Conservation (phyloP, 192 early-diverging fungal genomes). For the Allomyces javanicus region DNA sequence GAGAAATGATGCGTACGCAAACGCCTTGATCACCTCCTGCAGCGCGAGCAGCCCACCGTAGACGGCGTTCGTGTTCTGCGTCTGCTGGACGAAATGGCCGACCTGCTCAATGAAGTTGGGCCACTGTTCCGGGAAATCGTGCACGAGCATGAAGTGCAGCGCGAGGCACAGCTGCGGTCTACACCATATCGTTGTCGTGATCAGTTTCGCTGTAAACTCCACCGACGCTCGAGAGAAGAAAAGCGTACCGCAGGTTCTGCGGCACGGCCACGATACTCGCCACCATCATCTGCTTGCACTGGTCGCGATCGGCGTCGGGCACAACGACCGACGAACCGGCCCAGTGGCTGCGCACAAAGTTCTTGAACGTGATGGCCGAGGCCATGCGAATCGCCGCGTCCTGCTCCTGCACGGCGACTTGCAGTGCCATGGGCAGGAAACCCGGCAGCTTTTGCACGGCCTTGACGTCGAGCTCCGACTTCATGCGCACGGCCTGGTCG, state of each 20-base stretch:
- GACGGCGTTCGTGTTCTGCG: conserved; percentile 36
- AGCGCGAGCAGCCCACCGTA: conserved; percentile 63
- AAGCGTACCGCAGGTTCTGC: background rate
- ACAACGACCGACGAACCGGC: background rate
- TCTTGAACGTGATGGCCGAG: background rate
- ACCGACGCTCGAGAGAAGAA: background rate
- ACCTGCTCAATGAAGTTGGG: conserved; percentile 48
- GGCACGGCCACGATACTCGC: background rate
- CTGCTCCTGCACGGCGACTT: background rate
- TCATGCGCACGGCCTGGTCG: background rate
- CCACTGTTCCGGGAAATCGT: conserved; percentile 68
- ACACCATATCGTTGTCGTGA: background rate
- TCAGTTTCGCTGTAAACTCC: too few relatives aligned
- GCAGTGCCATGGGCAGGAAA: background rate
- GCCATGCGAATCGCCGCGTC: background rate
- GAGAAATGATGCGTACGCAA: conserved; percentile 28
- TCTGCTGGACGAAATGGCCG: conserved; percentile 36
- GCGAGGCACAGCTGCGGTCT: conserved; percentile 52
- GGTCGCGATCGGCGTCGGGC: background rate
- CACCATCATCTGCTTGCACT: background rate
- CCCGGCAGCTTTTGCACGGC: background rate
- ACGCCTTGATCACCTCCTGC: conserved; percentile 58
- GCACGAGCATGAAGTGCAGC: conserved; percentile 48
- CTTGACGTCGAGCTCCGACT: background rate
- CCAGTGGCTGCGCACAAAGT: background rate